A percentile compares a stretch with the other conserved stretches of the same genome.
These are phyloP conservation scores for Penicillium sclerotiorum DNA, from an alignment of 2,329 filamentous ascomycete genomes.

Conservation along the genomic window DNA sequence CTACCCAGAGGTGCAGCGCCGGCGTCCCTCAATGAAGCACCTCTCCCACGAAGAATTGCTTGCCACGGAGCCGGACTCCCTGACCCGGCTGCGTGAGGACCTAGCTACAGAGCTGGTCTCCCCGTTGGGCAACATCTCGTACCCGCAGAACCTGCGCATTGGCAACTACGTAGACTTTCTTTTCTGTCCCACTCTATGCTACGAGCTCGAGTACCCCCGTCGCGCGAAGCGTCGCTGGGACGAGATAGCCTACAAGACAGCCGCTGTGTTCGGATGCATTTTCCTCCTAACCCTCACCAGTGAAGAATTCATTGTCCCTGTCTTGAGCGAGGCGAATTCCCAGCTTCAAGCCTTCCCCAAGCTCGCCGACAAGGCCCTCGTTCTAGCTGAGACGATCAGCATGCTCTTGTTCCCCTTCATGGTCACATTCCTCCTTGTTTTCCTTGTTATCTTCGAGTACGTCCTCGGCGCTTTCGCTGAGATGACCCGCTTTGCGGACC, in stretches of 20 bases:
- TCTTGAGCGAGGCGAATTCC: constrained; percentile 72
- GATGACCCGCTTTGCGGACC: constrained; percentile 88
- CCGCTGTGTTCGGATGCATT: constrained; percentile 93
- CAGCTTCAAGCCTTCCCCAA: constrained; percentile 53
- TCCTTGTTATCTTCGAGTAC: constrained; percentile 98
- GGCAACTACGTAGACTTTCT: constrained; percentile 84
- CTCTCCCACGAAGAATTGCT: constrained; percentile 30
- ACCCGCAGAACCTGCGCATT: constrained; percentile 83
- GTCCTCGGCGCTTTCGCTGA: constrained; percentile 92
- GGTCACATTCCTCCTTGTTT: constrained; percentile 91
- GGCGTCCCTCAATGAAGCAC: constrained; percentile 29
- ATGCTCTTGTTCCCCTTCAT: constrained; percentile 96
- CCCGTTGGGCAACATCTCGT: constrained; percentile 84
- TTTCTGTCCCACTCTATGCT: constrained; percentile 92
- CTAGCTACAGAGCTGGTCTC: constrained; percentile 90
- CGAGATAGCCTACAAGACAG: constrained; percentile 78
- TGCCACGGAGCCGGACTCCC: constrained; percentile 53
- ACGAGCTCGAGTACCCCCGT: constrained; percentile 94
- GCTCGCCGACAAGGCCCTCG: constrained; percentile 69
- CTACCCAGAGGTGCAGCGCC: constrained; percentile 64
- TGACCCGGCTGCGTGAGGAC: constrained; percentile 76
- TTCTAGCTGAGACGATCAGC: constrained; percentile 86
- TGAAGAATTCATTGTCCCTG: constrained; percentile 93
- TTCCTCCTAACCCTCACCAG: constrained; percentile 89
- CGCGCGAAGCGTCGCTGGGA: constrained; percentile 74